Conservation (phyloP, 306 rosid species). For the Cicer judaicum region DNA sequence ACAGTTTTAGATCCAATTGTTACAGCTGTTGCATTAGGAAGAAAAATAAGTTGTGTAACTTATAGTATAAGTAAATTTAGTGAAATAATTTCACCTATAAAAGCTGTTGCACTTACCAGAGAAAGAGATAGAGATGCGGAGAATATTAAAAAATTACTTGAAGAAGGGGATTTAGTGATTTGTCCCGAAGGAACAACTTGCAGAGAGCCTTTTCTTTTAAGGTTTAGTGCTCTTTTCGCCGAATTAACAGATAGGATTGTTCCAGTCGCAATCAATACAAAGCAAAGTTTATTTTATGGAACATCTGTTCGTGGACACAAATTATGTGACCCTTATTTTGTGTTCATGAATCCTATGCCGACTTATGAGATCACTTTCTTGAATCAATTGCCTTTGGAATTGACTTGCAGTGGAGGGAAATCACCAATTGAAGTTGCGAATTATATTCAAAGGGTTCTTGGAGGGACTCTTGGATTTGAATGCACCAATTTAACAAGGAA, state of each 20-base stretch:
- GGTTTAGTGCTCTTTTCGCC: slow-evolving; percentile 92
- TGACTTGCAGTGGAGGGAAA: slow-evolving; percentile 79
- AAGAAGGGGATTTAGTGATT: slow-evolving; percentile 87
- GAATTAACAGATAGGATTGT: slow-evolving; percentile 81
- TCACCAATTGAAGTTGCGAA: slow-evolving; percentile 86
- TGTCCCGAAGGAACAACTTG: slow-evolving; percentile 97
- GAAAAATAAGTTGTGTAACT: slow-evolving; percentile 89
- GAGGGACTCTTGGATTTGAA: slow-evolving; percentile 85
- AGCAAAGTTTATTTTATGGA: slow-evolving; percentile 81
- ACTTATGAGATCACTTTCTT: slow-evolving; percentile 80
- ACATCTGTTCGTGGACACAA: slow-evolving; percentile 72
- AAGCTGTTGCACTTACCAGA: slow-evolving; percentile 76
- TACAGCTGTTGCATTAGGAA: slow-evolving; percentile 68
- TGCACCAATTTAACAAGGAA: slow-evolving; percentile 86
- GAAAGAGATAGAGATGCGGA: slow-evolving; percentile 87
- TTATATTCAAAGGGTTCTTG: slow-evolving; percentile 80
- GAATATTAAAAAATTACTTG: slow-evolving; percentile 65
- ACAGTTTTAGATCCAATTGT: slow-evolving; percentile 87
- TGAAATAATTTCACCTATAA: slow-evolving; percentile 79
- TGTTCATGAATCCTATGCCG: slow-evolving; percentile 93
- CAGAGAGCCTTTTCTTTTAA: slow-evolving; percentile 73
- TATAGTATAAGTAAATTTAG: slow-evolving; percentile 89
- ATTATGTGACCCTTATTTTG: slow-evolving; percentile 82
- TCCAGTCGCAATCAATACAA: slow-evolving; percentile 84
- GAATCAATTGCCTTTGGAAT: slow-evolving; percentile 70